phyloP scores from a whole-genome alignment of 202 grass and related monocot genomes.

The Panicum virgatum region DNA sequence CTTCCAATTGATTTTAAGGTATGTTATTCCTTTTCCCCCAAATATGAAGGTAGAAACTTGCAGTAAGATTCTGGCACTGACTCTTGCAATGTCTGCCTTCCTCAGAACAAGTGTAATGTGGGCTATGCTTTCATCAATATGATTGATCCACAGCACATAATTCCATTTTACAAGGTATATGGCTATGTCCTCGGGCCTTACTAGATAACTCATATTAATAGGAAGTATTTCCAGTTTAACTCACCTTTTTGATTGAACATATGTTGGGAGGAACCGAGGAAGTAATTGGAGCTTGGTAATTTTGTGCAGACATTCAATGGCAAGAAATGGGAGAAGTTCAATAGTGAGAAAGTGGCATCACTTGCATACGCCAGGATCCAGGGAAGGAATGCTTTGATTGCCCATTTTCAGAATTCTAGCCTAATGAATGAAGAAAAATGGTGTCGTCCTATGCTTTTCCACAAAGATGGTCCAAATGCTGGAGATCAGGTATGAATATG shows the following conservation, averaged over 20 bases:
- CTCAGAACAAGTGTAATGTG: constrained; percentile 98
- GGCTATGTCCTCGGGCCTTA: background rate
- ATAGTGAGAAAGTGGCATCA: constrained; percentile 93
- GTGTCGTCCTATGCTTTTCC: constrained; percentile 89
- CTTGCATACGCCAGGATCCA: constrained; percentile 95
- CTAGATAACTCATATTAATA: background rate
- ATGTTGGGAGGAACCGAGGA: background rate
- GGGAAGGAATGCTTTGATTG: constrained; percentile 76
- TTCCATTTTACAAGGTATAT: constrained; percentile 86
- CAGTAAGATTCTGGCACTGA: constrained; percentile 17
- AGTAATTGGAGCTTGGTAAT: background rate
- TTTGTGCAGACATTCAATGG: constrained; percentile 81
- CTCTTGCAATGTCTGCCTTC: constrained; percentile 18
- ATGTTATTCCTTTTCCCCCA: background rate
- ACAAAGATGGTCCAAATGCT: constrained; percentile 83
- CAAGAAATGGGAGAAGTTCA: constrained; percentile 96
- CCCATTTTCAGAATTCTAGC: constrained; percentile 98
- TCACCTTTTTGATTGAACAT: background rate
- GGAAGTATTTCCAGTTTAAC: background rate
- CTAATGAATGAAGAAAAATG: constrained; percentile 95
- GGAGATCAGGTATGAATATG: constrained; percentile 67
- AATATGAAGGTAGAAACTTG: background rate
- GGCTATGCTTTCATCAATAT: constrained; percentile 99
- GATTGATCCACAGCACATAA: constrained; percentile 84
- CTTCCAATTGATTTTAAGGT: constrained; percentile 99